Base-by-base conservation (phyloP, 1,284 basidiomycete species). In the Puccinia polysora region DNA sequence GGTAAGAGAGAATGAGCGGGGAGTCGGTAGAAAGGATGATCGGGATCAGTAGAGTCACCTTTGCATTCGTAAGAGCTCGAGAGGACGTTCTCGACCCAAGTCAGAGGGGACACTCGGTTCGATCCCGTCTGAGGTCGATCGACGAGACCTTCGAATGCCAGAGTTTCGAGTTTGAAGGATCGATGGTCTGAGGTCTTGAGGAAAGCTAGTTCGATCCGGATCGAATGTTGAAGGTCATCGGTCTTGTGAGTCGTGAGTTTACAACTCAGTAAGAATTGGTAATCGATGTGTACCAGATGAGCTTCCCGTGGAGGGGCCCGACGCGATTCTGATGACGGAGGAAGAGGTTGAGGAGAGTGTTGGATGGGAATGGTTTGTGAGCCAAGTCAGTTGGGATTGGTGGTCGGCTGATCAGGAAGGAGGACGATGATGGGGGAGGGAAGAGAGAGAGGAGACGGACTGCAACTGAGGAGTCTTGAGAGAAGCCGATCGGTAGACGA, bases 41-140 rank as follows among this genome's bases (percentile, higher is more conserved):
- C 18, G 12, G 4, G 52, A 15, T 25, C 10, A 15, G 23, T 43
- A 18, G 38, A 28, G 3, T 10, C 15, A 60, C 58, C 58, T 43
- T 45, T 60, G 38, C 40, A 40, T 30, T 60, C 58, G 25, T 60
- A 60, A 6, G 58, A 60, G 28, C 38, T 40, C 38, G 30, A 18
- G 1, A 60, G 58, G 14, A 60, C 28, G 58, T 60, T 60, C 36
- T 60, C 58, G 20, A 40, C 38, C 58, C 58, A 60, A 12, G 20
- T 34, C 10, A 34, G 53, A 18, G 53, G 2, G 8, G 38, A 4
- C 38, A 34, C 34, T 53, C 34, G 52, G 18, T 25, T 49, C 25
- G 47, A 18, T 18, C 4, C 47, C 15, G n/a, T 49, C 15, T 49
- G 47, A 18, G 47, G 25, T n/a, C 4, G 38, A 12, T 38, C 58